A percentile compares a stretch with the other conserved stretches of the same genome.
These are phyloP conservation scores for Aristolochia fimbriata DNA, from an alignment of 164 flowering plant genomes.

Conservation along the genomic window DNA sequence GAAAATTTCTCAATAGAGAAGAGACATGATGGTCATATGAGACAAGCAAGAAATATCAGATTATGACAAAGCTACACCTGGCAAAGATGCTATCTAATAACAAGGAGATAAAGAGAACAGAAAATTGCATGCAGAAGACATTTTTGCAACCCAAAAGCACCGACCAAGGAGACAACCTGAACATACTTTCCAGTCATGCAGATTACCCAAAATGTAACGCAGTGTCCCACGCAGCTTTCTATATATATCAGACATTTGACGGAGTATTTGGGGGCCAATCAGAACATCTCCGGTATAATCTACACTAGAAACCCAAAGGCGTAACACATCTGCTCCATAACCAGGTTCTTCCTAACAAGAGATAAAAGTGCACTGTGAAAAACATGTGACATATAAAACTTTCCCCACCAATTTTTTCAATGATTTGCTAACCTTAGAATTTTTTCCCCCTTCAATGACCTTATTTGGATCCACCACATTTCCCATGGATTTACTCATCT, in stretches of 20 bases:
- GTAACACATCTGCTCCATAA: conserved; percentile 91
- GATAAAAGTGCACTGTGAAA: conserved; percentile 3
- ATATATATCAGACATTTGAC: conserved; percentile 94
- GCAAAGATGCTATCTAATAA: background rate
- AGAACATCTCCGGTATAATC: conserved; percentile 88
- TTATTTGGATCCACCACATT: conserved; percentile 88
- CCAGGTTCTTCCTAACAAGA: conserved; percentile 67
- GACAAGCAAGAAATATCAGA: background rate
- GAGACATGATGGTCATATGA: background rate
- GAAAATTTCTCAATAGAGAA: no score
- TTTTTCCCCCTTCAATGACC: conserved; percentile 86
- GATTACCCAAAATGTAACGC: conserved; percentile 78
- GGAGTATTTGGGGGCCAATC: conserved; percentile 82
- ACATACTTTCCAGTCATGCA: conserved; percentile 93
- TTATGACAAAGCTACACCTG: background rate
- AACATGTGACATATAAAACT: background rate
- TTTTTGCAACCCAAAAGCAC: background rate
- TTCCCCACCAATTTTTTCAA: background rate
- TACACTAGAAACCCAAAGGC: conserved; percentile 99
- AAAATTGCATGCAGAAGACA: background rate
- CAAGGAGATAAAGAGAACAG: background rate
- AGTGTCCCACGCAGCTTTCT: conserved; percentile 90
- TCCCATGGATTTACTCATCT: conserved; percentile 98
- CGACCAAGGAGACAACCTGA: conserved; percentile 3
- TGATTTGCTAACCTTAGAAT: conserved; percentile 42